phyloP scores from a whole-genome alignment of 1,139 yeast species.

The Yamadazyma dendronema region DNA sequence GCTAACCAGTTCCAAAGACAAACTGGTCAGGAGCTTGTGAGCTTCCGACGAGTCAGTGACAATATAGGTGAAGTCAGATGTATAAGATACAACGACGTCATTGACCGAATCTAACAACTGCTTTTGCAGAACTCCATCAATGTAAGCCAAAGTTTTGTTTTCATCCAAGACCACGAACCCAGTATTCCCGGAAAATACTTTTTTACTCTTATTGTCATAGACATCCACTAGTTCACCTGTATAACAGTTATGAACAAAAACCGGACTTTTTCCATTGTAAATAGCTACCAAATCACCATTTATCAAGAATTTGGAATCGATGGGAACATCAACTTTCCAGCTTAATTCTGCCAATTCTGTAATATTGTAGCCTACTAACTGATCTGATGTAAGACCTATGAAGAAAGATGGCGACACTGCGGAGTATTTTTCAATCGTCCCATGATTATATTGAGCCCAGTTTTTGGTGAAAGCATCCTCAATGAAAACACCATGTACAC shows the following conservation, averaged over 20 bases:
- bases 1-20: too few species aligned
- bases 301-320: slow-evolving; percentile 18
- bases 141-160: slow-evolving; percentile 2
- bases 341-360: slow-evolving; percentile 6
- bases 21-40: too few species aligned
- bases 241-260: slow-evolving; percentile 8
- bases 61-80: slow-evolving; percentile 13
- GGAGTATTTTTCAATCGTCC: slow-evolving; percentile 6
- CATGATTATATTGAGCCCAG: slow-evolving; percentile 16
- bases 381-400: slow-evolving; percentile 25
- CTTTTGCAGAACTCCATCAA: slow-evolving; percentile 1
- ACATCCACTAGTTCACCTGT: slow-evolving; percentile 9
- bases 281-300: slow-evolving; percentile 9
- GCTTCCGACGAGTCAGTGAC: too few species aligned
- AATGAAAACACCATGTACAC: slow-evolving; percentile 20
- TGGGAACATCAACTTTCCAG: slow-evolving; percentile 16
- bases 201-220: slow-evolving; percentile 3
- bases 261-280: slow-evolving; percentile 1
- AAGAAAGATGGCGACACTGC: slow-evolving; percentile 17
- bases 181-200: slow-evolving; percentile 3
- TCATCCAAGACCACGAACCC: slow-evolving; percentile 9
- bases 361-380: slow-evolving; percentile 20
- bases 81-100: slow-evolving; percentile 8
- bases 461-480: slow-evolving; percentile 42
- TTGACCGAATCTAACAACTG: slow-evolving; percentile 2